A percentile compares a stretch with the other conserved stretches of the same genome.
These are phyloP conservation scores for Trametes sanguinea DNA, from an alignment of 768 basidiomycete species.

Conservation along the genomic window DNA sequence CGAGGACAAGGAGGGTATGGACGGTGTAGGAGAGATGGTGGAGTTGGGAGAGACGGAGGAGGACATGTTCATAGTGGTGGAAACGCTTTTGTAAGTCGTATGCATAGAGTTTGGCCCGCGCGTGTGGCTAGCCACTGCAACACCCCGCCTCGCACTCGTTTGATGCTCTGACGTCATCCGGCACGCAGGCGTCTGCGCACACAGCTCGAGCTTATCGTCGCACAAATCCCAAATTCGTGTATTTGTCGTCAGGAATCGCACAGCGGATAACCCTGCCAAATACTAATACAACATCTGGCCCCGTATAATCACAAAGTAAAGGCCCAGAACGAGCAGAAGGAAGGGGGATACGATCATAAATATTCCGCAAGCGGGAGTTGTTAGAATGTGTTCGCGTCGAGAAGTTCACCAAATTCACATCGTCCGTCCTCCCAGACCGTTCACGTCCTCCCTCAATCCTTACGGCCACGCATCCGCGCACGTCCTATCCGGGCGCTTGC, in stretches of 20 bases:
- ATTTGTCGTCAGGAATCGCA: background rate
- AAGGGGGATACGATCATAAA: background rate
- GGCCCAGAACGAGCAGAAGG: too few species aligned
- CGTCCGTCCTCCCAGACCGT: too few species aligned
- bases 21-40: background rate
- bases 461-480: conserved; percentile 59
- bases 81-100: background rate
- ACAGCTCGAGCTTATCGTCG: background rate
- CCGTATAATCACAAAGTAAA: background rate
- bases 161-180: conserved; percentile 9
- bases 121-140: background rate
- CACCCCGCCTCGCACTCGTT: conserved; percentile 1
- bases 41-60: background rate
- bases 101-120: background rate
- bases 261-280: background rate
- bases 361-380: background rate
- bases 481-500: conserved; percentile 72
- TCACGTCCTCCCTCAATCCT: background rate
- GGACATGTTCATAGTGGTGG: background rate
- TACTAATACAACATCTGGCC: conserved; percentile 4
- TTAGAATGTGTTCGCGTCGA: too few species aligned
- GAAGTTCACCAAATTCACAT: too few species aligned
- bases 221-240: background rate
- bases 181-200: background rate
- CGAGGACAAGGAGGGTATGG: background rate